Base-by-base conservation (phyloP, 495 filamentous ascomycete species). In the Annulohypoxylon nitens region DNA sequence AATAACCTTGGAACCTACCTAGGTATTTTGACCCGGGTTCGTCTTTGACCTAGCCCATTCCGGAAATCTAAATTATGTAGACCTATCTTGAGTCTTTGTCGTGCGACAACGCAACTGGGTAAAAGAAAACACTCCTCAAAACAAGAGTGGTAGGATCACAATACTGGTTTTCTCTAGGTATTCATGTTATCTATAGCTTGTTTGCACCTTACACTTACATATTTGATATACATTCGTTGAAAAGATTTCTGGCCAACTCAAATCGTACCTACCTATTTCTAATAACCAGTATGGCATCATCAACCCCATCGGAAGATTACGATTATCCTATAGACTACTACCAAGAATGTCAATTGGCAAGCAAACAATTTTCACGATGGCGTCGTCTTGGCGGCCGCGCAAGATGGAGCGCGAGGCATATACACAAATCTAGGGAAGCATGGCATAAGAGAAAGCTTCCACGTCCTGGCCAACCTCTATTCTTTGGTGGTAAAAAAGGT, bases 31-130 rank as follows among this genome's bases (percentile, higher is more conserved):
- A 7, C 34, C 12, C 12, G 37, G 37, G 4, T 43, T n/a, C 39
- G 12, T 54, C 50, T 54, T 54, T 54, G 25, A 54, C 6, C 4
- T 54, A 4, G 10, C 45, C 48, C 9, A 26, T 43, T 51, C 61
- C 48, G 47, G 34, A 39, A 41, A 6, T 54, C 3, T 18, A 54
- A 18, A 11, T 25, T 18, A 53, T 39, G 23, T 33, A 53, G 23
- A 2, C 9, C 9, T 18, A 30, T 53, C 23, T 53, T 14, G 7
- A 16, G 26, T 20, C 61, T 64, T 64, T 64, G 48, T 64, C 30
- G 30, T 30, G 30, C 3, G 30, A 30, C 30, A 30, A 6, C 30
- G 30, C 30, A 3, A 6, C 5, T 30, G 30, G 30, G 30, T 30
- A 30, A 30, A 30, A 30, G 30, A 30, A 3, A 4, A 30, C 3